Percentiles rank a stretch among this genome's conserved stretches.
Evolutionary conservation across 345 rosid genomes (phyloP).

Genomic region (Citrus inodora): DNA sequence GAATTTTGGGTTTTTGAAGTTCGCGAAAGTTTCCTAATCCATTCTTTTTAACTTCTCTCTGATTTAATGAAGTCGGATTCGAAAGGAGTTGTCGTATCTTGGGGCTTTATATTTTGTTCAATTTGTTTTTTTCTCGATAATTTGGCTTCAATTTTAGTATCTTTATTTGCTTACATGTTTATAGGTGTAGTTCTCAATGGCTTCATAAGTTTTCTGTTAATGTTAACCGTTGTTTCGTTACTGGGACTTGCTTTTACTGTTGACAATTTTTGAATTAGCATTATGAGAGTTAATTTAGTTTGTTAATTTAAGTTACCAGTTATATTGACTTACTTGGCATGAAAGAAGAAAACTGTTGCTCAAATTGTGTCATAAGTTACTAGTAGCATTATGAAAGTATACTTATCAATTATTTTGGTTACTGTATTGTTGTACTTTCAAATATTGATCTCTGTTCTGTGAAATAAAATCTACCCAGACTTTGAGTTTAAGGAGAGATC

Average conservation of each 20-base stretch:
- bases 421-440: not conserved
- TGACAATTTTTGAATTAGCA: not conserved
- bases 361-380: not conserved
- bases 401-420: not conserved
- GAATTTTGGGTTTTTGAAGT: constrained; percentile 21
- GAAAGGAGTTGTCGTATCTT: not conserved
- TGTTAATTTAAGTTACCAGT: not conserved
- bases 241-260: not conserved
- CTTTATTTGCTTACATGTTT: not conserved
- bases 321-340: not conserved
- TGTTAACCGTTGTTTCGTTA: not conserved
- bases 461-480: not conserved
- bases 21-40: not conserved
- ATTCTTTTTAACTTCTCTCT: not conserved
- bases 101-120: no score
- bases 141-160: constrained; percentile 3
- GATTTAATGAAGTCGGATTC: not conserved
- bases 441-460: not conserved
- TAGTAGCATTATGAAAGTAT: not conserved
- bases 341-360: not conserved
- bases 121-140: not conserved
- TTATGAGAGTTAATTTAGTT: not conserved
- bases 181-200: not conserved
- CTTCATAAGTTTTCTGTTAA: not conserved
- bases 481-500: not conserved